Conservation (phyloP, 441 rosid genomes). For the Populus hybrid region DNA sequence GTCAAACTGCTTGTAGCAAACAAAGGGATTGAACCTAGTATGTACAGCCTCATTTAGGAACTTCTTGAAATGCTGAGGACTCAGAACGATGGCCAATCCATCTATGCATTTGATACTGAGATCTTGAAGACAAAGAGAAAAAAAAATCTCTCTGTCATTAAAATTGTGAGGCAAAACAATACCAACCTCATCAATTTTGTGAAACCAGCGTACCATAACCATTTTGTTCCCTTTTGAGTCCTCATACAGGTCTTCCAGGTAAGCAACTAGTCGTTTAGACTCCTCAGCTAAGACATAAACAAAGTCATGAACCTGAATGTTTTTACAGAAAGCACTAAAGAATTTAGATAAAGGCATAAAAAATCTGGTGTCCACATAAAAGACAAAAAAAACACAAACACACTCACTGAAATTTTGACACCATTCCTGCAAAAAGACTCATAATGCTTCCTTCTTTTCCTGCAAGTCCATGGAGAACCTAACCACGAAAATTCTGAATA, state of each 20-base stretch:
- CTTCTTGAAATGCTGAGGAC: constrained; percentile 64
- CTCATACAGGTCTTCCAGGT: constrained; percentile 78
- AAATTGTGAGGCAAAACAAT: constrained; percentile 47
- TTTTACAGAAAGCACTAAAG: constrained; percentile 3
- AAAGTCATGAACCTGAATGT: constrained; percentile 59
- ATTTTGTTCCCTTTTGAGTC: constrained; percentile 65
- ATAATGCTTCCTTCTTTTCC: constrained; percentile 59
- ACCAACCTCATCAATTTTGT: constrained; percentile 91
- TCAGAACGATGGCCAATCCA: constrained; percentile 78
- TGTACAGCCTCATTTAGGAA: constrained; percentile 30
- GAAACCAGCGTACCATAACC: constrained; percentile 91
- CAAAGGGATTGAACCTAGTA: constrained; percentile 41
- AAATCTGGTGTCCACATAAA: neutral
- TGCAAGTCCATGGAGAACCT: constrained; percentile 64
- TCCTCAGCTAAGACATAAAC: constrained; percentile 76
- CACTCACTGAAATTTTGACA: constrained; percentile 63
- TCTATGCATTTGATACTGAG: constrained; percentile 81
- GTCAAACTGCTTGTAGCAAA: constrained; percentile 57
- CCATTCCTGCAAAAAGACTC: constrained; percentile 54
- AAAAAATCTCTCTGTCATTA: constrained; percentile 79
- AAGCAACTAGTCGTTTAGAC: constrained; percentile 61
- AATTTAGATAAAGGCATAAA: neutral
- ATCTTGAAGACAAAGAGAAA: constrained; percentile 85
- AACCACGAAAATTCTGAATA: constrained; percentile 48
- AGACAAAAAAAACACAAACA: neutral